Evolutionary conservation across 345 rosid species (phyloP).

Genomic region (Noccaea bulbosa): DNA sequence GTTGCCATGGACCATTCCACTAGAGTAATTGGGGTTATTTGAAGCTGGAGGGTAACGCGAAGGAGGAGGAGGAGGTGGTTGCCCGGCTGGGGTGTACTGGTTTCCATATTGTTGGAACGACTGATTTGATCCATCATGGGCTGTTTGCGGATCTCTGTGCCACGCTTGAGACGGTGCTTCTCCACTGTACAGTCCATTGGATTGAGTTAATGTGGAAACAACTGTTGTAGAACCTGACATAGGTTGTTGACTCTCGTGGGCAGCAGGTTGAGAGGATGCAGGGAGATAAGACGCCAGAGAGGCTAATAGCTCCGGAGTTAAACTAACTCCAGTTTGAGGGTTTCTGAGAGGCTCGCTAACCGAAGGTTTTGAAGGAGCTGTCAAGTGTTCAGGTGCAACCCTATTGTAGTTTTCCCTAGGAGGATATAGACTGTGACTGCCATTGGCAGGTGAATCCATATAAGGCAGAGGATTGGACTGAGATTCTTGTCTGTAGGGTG

Average conservation of each 20-base stretch:
- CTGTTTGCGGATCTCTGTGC: constrained; percentile 51
- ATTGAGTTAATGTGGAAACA: constrained; percentile 41
- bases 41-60: constrained; percentile 53
- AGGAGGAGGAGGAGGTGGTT: constrained; percentile 48
- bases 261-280: constrained; percentile 54
- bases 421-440: constrained; percentile 50
- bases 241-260: constrained; percentile 56
- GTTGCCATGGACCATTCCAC: constrained; percentile 48
- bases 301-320: constrained; percentile 92
- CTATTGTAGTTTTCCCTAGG: constrained; percentile 58
- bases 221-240: constrained; percentile 50
- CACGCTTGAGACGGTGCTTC: constrained; percentile 57
- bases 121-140: constrained; percentile 52
- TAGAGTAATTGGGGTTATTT: constrained; percentile 49
- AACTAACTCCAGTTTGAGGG: constrained; percentile 55
- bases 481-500: constrained; percentile 49
- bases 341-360: constrained; percentile 48
- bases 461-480: constrained; percentile 51
- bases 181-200: constrained; percentile 45
- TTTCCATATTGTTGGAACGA: constrained; percentile 56
- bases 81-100: constrained; percentile 58
- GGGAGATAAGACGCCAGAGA: constrained; percentile 73
- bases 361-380: constrained; percentile 48
- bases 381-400: constrained; percentile 57
- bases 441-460: constrained; percentile 50